Percentiles rank a stretch among this genome's conserved stretches.
phyloP scores from a whole-genome alignment of 805 yeast genomes.

The Hanseniaspora singularis region DNA sequence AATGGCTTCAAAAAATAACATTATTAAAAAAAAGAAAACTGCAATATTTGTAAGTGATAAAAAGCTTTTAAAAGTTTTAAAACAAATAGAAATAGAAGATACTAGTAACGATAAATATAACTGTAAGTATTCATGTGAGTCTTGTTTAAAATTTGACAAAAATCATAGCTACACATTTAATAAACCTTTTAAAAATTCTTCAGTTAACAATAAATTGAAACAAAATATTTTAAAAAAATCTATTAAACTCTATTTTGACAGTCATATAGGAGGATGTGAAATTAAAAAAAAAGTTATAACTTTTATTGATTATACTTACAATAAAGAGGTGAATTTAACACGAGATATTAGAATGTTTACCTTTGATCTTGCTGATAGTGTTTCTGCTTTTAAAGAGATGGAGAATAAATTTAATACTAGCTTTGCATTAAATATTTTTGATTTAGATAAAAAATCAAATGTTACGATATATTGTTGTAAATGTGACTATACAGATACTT shows the following conservation, averaged over 20 bases:
- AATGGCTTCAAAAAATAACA: background rate
- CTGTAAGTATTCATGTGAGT: background rate
- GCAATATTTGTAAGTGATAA: slow-evolving; percentile 5
- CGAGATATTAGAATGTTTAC: background rate
- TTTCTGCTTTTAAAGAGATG: background rate
- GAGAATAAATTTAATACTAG: background rate
- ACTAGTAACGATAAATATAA: background rate
- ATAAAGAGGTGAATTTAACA: background rate
- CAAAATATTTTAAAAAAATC: background rate
- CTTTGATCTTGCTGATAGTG: background rate
- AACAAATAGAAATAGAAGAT: background rate
- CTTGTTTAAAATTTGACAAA: background rate
- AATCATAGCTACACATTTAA: background rate
- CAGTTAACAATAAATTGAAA: too few relatives aligned
- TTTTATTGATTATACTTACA: background rate
- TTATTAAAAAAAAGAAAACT: background rate
- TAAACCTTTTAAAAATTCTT: background rate
- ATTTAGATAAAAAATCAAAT: slow-evolving; percentile 2
- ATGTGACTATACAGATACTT: slow-evolving; percentile 1
- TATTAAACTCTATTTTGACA: background rate
- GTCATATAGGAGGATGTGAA: background rate
- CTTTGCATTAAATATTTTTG: slow-evolving; percentile 8
- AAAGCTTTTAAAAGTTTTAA: background rate
- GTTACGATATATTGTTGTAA: slow-evolving; percentile 1
- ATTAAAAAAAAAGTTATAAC: background rate